Conservation (phyloP, 768 basidiomycete species). For the Suillus bovinus region DNA sequence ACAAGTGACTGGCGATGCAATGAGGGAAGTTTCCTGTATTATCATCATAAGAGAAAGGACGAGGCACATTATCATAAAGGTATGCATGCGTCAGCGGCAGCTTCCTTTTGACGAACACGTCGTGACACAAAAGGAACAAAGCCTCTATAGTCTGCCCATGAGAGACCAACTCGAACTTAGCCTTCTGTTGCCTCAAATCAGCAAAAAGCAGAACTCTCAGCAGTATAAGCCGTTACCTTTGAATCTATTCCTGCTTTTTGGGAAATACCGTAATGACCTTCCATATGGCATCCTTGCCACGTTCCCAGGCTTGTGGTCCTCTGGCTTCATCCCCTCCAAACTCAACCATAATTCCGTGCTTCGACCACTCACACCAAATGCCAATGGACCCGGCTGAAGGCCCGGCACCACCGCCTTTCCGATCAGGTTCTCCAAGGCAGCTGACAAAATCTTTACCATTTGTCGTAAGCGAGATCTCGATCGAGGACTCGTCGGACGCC, state of each 20-base stretch:
- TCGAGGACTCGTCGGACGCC: conserved; percentile 23
- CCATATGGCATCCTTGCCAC: conserved; percentile 81
- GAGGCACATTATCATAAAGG: not conserved
- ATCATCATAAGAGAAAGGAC: not conserved
- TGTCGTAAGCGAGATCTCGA: conserved; percentile 49
- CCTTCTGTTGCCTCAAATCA: not conserved
- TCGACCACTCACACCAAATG: conserved; percentile 93
- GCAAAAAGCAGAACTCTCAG: not conserved
- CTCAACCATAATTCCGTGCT: conserved; percentile 81
- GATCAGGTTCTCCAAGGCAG: conserved; percentile 78
- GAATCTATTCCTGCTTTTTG: conserved; percentile 17
- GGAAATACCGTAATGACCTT: conserved; percentile 67
- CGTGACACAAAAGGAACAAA: no score
- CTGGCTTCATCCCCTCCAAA: conserved; percentile 77
- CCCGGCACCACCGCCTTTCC: conserved; percentile 89
- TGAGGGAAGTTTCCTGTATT: no score
- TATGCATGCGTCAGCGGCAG: not conserved
- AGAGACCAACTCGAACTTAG: not conserved
- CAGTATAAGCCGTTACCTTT: not conserved
- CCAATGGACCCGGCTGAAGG: conserved; percentile 83
- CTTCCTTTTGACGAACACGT: not conserved
- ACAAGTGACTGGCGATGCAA: not conserved
- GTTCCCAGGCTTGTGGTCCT: conserved; percentile 86
- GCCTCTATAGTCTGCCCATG: not conserved
- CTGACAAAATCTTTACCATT: conserved; percentile 79